phyloP scores from a whole-genome alignment of 108 stramenopile genomes.

The Cyclostephanos tholiformis region DNA sequence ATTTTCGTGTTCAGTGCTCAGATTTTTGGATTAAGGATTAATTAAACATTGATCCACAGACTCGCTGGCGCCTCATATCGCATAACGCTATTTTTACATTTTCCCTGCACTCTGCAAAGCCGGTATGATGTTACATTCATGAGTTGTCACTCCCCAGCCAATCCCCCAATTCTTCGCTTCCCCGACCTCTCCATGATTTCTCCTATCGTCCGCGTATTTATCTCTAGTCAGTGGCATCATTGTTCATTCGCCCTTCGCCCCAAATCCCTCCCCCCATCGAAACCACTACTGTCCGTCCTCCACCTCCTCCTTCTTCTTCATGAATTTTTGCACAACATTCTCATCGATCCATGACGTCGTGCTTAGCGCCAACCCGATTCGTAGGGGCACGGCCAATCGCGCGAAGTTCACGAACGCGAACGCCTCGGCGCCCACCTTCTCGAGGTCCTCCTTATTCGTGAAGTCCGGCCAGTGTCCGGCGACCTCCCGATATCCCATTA shows the following conservation, averaged over 20 bases:
- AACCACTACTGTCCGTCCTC: too few species aligned
- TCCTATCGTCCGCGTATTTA: too few species aligned
- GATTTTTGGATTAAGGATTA: too few species aligned
- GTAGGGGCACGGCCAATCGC: conserved; percentile 83
- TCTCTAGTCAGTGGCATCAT: too few species aligned
- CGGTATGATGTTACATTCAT: not conserved
- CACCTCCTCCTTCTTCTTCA: conserved; percentile 27
- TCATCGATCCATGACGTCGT: conserved; percentile 81
- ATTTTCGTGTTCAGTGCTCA: too few species aligned
- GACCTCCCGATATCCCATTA: conserved; percentile 63
- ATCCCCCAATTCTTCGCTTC: too few species aligned
- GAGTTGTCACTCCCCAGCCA: too few species aligned
- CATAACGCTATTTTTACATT: not conserved
- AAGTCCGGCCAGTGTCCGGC: conserved; percentile 88
- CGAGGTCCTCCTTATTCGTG: conserved; percentile 66
- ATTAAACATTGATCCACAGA: too few species aligned
- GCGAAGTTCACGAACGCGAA: conserved; percentile 93
- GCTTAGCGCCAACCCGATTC: conserved; percentile 81
- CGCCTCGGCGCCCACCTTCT: conserved; percentile 80
- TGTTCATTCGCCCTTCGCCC: too few species aligned
- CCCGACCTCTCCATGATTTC: too few species aligned
- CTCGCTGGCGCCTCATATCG: too few species aligned
- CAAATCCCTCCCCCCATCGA: too few species aligned
- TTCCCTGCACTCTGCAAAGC: not conserved
- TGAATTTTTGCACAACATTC: conserved; percentile 73